Conservation (phyloP, 345 rosid genomes). For the Citrus mangshanensis region DNA sequence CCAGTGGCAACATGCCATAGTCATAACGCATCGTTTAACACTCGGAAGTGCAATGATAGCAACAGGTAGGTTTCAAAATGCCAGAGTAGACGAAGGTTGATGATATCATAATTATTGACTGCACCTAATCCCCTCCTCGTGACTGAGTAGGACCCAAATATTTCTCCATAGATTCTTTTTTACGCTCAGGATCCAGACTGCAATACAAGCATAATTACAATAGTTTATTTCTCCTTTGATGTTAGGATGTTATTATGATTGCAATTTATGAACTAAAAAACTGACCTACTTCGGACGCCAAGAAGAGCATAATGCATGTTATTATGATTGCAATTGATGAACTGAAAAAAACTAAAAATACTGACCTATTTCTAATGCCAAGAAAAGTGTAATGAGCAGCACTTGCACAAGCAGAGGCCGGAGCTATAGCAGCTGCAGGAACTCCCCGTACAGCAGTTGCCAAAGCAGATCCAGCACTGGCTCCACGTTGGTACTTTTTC, state of each 20-base stretch:
- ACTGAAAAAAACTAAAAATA: background rate
- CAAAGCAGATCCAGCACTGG: constrained; percentile 77
- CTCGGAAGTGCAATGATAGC: background rate
- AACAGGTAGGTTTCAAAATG: background rate
- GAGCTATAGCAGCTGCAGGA: constrained; percentile 95
- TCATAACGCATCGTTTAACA: background rate
- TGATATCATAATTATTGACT: background rate
- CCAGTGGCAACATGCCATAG: background rate
- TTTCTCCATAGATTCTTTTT: constrained; percentile 97
- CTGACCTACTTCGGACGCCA: constrained; percentile 85
- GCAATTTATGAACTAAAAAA: background rate
- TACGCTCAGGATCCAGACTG: constrained; percentile 97
- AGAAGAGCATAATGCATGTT: constrained; percentile 60
- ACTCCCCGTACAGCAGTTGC: constrained; percentile 73
- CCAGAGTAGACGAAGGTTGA: background rate
- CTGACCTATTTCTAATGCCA: constrained; percentile 88
- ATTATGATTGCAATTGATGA: background rate
- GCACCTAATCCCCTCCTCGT: constrained; percentile 26
- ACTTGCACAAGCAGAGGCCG: constrained; percentile 79
- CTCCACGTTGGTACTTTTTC: constrained; percentile 80
- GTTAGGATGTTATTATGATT: background rate
- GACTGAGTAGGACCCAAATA: constrained; percentile 69
- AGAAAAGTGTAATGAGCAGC: constrained; percentile 80
- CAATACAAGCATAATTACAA: constrained; percentile 37
- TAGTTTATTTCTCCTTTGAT: constrained; percentile 6